Evolutionary conservation across 768 basidiomycete genomes (phyloP).

Genomic region (Lentinula guzmanii): DNA sequence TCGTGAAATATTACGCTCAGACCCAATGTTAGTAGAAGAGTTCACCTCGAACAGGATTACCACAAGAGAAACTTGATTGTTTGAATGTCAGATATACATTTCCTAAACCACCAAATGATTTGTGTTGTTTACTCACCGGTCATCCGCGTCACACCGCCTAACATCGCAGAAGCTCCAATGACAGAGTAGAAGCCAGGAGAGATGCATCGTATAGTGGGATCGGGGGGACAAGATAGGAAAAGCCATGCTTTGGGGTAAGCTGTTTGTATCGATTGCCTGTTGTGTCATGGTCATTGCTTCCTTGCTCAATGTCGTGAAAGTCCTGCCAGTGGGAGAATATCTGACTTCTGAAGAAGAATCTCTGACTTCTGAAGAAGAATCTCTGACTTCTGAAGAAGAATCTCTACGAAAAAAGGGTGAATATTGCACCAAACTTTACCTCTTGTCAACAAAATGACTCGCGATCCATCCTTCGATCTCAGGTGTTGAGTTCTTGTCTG

Average conservation of each 20-base stretch:
- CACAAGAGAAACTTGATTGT: slow-evolving; percentile 57
- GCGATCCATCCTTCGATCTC: slow-evolving; percentile 2
- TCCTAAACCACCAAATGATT: not conserved
- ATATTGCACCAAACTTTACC: not conserved
- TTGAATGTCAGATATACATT: not conserved
- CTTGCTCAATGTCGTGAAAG: too few species aligned
- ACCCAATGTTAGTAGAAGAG: not conserved
- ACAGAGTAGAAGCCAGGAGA: slow-evolving; percentile 76
- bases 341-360: slow-evolving; percentile 36
- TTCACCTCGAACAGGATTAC: slow-evolving; percentile 70
- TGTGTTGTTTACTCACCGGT: slow-evolving; percentile 41
- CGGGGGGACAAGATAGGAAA: slow-evolving; percentile 68
- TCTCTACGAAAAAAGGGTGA: slow-evolving; percentile 73
- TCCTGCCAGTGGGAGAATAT: too few species aligned
- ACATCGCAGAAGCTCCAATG: slow-evolving; percentile 70
- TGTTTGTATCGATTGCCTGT: slow-evolving; percentile 60
- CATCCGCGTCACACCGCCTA: slow-evolving; percentile 74
- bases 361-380: slow-evolving; percentile 39
- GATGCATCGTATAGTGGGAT: slow-evolving; percentile 60
- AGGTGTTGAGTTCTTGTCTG: slow-evolving; percentile 85
- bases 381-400: slow-evolving; percentile 83
- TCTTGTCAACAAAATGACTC: not conserved
- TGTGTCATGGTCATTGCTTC: not conserved
- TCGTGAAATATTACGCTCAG: not conserved
- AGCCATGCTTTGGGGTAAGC: slow-evolving; percentile 65